These are phyloP conservation scores for Colletotrichum lindemuthianum DNA, from an alignment of 2,329 filamentous ascomycete genomes.

Conservation along the genomic window DNA sequence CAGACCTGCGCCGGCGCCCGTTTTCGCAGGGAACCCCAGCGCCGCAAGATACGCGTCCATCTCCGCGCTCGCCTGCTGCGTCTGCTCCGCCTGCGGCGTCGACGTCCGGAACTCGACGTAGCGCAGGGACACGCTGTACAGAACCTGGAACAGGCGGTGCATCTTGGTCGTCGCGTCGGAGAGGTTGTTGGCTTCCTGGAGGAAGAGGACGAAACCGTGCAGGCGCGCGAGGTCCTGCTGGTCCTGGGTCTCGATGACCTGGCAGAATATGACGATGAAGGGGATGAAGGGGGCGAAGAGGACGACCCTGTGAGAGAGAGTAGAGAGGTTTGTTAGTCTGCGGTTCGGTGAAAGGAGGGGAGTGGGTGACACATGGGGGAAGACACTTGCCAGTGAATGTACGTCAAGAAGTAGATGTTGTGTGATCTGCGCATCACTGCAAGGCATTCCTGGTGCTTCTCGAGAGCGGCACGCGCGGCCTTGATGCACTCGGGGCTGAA, in stretches of 20 bases:
- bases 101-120: slow-evolving; percentile 65
- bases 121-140: slow-evolving; percentile 66
- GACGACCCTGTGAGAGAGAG: slow-evolving; percentile 48
- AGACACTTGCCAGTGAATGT: slow-evolving; percentile 53
- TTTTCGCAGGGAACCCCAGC: slow-evolving; percentile 53
- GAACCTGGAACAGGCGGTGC: slow-evolving; percentile 66
- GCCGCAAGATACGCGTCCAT: slow-evolving; percentile 64
- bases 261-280: slow-evolving; percentile 64
- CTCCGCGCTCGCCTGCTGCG: slow-evolving; percentile 46
- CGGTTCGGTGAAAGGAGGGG: neutral
- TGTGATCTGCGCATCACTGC: slow-evolving; percentile 48
- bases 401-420: slow-evolving; percentile 49
- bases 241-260: slow-evolving; percentile 58
- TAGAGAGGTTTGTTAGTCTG: neutral
- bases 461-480: slow-evolving; percentile 53
- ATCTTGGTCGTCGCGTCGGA: slow-evolving; percentile 63
- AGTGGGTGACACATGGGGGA: neutral
- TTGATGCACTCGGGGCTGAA: slow-evolving; percentile 56
- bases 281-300: slow-evolving; percentile 65
- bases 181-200: slow-evolving; percentile 57
- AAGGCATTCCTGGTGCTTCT: slow-evolving; percentile 52
- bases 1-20: neutral
- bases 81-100: slow-evolving; percentile 42
- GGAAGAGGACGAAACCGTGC: slow-evolving; percentile 59
- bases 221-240: slow-evolving; percentile 57